Evolutionary conservation across 1,284 basidiomycete species (phyloP), one percentile per base, ranked within the genome.

Genomic region (Cutaneotrichosporon sp.): DNA sequence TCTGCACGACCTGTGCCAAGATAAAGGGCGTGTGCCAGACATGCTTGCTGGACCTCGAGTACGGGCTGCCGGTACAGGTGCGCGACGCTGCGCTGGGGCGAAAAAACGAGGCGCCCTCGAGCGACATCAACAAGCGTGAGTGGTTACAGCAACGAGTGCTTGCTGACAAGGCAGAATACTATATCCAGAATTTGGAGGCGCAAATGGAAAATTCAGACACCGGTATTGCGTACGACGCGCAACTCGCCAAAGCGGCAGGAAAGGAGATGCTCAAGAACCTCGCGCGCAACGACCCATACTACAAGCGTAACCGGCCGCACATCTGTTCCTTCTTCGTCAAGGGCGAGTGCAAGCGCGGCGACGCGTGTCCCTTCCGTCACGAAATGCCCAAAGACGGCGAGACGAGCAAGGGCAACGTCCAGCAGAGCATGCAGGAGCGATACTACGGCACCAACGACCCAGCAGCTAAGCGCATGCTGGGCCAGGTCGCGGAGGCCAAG

Each of bases 1-100:
- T 98, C 61, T 99, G 96, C 77, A 92, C 96, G 72, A 97, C 96
- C 1, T 98, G 96, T 67, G 90, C 94, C 36, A 98, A 97, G 79
- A 87, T 97, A 65, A 97, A 97, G 80, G 97, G 98, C 68, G 89
- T 96, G 39, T 99, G 96, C 77, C 96, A 98, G 77, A 97, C 93
- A 1, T 98, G 96, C 74, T 79, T 99, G 23, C 80, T 99, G 34
- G 96, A 99, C 72, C 81, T 94, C 55, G 92, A 97, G 74, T 99
- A 92, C 65, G 90, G 90, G 15, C 77, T 99, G 42, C 96, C 96
- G 1, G 93, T 92, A 0, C 96, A 99, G 80, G 93, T 98, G 14
- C 81, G 96, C 55, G 96, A 99, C 73, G 94, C 93, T 0, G 96
- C 96, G 8, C 76, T 99, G 42, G 90, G 87, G 10, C 69, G 90